phyloP scores from a whole-genome alignment of 1,284 basidiomycete genomes.

The Termitomyces sp. region DNA sequence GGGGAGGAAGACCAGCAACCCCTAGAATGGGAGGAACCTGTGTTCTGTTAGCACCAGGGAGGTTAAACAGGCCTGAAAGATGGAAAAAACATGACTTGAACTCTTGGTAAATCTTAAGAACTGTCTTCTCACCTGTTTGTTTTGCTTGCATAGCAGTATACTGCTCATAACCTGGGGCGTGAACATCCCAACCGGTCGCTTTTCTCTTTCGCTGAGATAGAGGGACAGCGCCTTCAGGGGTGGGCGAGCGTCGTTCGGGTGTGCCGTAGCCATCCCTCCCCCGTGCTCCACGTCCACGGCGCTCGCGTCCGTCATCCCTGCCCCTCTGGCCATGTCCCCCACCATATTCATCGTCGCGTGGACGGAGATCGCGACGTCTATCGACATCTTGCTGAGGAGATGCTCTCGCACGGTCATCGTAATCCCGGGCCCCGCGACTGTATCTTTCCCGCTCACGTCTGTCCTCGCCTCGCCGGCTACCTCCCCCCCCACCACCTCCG shows the following conservation, averaged over 20 bases:
- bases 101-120: background rate
- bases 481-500: constrained; percentile 19
- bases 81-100: background rate
- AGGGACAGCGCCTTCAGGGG: constrained; percentile 80
- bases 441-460: constrained; percentile 33
- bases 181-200: constrained; percentile 93
- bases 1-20: constrained; percentile 73
- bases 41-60: constrained; percentile 86
- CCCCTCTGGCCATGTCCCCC: constrained; percentile 30
- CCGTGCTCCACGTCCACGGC: constrained; percentile 36
- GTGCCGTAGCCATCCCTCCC: constrained; percentile 47
- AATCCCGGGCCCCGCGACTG: constrained; percentile 32
- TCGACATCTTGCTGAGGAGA: constrained; percentile 38
- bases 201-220: constrained; percentile 84
- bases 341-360: constrained; percentile 44
- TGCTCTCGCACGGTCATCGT: constrained; percentile 38
- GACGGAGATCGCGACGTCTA: constrained; percentile 38
- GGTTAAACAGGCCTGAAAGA: constrained; percentile 77
- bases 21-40: constrained; percentile 79
- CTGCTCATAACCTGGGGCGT: constrained; percentile 92
- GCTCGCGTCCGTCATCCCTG: constrained; percentile 25
- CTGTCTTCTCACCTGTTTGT: constrained; percentile 70
- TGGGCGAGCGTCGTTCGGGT: constrained; percentile 81
- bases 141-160: constrained; percentile 95
- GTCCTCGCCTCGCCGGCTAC: constrained; percentile 33